Conservation (phyloP, 2,329 filamentous ascomycete genomes). For the Trichoderma simmonsii region DNA sequence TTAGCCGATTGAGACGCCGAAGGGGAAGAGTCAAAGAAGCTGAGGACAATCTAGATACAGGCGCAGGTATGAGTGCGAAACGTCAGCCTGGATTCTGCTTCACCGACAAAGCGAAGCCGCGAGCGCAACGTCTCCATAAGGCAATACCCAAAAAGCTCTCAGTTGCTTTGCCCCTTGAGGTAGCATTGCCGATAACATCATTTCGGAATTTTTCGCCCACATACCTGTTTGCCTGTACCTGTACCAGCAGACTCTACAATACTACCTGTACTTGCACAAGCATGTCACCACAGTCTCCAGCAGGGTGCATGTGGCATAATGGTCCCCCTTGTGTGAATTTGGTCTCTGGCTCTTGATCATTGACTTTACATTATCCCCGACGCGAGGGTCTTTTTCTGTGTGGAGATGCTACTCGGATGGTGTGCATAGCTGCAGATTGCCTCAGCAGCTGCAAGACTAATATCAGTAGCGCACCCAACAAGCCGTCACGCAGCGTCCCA, state of each 20-base stretch:
- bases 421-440: background rate
- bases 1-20: background rate
- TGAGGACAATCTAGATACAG: background rate
- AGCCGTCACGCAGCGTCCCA: slow-evolving; percentile 13
- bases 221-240: background rate
- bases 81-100: background rate
- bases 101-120: background rate
- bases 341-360: background rate
- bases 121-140: background rate
- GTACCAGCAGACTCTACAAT: background rate
- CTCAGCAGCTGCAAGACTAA: background rate
- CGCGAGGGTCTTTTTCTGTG: background rate
- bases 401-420: background rate
- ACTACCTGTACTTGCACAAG: background rate
- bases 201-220: background rate
- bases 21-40: background rate
- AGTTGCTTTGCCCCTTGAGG: background rate
- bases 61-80: background rate
- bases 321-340: background rate
- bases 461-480: background rate
- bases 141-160: background rate
- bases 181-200: background rate
- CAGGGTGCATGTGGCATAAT: background rate
- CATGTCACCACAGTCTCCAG: background rate
- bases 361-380: background rate